phyloP scores from a whole-genome alignment of 176 grass and related monocot species.

The Guadua angustifolia region DNA sequence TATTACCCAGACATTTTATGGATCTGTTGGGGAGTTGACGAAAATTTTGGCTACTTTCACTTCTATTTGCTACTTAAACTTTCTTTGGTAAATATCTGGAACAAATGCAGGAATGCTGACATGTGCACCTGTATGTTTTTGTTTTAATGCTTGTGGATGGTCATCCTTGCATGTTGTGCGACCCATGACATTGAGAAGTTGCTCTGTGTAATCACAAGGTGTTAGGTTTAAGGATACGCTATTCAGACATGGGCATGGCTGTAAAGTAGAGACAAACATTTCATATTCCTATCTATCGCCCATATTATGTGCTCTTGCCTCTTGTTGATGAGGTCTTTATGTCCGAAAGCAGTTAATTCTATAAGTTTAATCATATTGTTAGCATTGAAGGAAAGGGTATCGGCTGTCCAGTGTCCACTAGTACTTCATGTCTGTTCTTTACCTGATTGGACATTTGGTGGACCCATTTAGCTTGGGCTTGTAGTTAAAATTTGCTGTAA shows the following conservation, averaged over 20 bases:
- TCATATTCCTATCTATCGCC: background rate
- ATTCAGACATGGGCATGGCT: background rate
- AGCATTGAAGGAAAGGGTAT: background rate
- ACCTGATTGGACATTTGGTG: background rate
- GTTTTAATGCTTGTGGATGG: conserved; percentile 7
- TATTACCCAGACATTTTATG: background rate
- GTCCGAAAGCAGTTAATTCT: background rate
- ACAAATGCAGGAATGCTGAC: background rate
- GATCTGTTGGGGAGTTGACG: background rate
- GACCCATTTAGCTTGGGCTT: background rate
- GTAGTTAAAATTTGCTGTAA: background rate
- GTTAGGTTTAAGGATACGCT: background rate
- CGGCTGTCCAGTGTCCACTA: background rate
- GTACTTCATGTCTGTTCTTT: background rate
- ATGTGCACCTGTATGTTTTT: background rate
- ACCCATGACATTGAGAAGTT: background rate
- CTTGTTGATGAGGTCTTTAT: background rate
- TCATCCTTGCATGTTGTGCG: background rate
- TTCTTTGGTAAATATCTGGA: background rate
- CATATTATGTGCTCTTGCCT: background rate
- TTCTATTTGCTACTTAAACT: background rate
- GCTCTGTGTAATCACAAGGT: background rate
- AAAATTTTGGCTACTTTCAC: background rate
- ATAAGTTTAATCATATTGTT: background rate
- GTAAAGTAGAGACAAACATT: background rate